Conservation (phyloP, 345 rosid genomes). For the Salix koriyanagi region DNA sequence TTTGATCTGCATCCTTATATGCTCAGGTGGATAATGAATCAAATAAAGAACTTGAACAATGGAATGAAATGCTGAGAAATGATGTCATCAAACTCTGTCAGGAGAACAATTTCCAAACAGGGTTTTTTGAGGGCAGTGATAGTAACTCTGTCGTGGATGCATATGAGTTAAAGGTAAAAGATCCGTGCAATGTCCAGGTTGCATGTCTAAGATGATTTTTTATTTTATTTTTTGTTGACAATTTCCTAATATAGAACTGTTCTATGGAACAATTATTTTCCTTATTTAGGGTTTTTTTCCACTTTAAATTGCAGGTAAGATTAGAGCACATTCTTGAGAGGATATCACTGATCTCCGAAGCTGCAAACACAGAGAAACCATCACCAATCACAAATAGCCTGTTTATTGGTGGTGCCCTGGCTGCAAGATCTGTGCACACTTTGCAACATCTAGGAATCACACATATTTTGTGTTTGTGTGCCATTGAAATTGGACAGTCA, state of each 20-base stretch:
- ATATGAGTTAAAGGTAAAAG: constrained; percentile 84
- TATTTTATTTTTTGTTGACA: background rate
- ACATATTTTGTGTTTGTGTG: constrained; percentile 83
- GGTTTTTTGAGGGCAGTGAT: constrained; percentile 91
- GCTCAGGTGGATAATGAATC: constrained; percentile 78
- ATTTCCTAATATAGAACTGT: background rate
- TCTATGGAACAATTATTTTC: background rate
- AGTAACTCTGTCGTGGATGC: constrained; percentile 77
- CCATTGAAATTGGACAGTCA: constrained; percentile 95
- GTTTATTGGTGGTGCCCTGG: constrained; percentile 88
- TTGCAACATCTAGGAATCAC: constrained; percentile 77
- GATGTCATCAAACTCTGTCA: constrained; percentile 86
- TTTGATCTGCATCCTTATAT: background rate
- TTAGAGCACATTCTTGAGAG: constrained; percentile 97
- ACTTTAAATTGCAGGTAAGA: constrained; percentile 59
- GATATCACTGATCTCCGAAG: constrained; percentile 86
- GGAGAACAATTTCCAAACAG: constrained; percentile 87
- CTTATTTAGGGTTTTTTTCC: background rate
- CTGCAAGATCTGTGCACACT: constrained; percentile 82
- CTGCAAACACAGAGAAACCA: constrained; percentile 93
- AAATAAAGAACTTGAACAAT: constrained; percentile 89
- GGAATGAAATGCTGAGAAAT: constrained; percentile 88
- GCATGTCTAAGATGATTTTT: background rate
- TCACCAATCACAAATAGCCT: constrained; percentile 63
- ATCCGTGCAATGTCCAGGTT: background rate